Conservation (phyloP, 1,139 yeast genomes). For the Scheffersomyces titani region DNA sequence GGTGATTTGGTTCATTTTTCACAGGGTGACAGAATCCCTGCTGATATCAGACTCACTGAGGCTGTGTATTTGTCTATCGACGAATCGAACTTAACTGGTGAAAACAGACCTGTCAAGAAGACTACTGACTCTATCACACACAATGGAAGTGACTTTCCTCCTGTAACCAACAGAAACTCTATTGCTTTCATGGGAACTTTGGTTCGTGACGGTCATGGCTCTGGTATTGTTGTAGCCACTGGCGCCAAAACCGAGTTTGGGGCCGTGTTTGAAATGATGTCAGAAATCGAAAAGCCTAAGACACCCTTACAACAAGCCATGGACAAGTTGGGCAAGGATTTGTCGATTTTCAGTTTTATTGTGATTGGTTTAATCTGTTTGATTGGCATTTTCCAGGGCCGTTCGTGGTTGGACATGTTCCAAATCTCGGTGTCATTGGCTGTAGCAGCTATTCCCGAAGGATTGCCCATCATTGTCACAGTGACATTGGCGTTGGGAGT, state of each 20-base stretch:
- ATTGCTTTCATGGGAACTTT: slow-evolving; percentile 96
- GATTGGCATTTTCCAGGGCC: slow-evolving; percentile 85
- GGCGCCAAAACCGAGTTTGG: slow-evolving; percentile 91
- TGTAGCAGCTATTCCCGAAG: slow-evolving; percentile 98
- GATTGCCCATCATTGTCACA: slow-evolving; percentile 93
- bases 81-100: slow-evolving; percentile 94
- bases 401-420: slow-evolving; percentile 95
- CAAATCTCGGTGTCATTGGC: slow-evolving; percentile 95
- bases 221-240: slow-evolving; percentile 91
- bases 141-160: slow-evolving; percentile 26
- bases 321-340: slow-evolving; percentile 91
- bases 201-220: slow-evolving; percentile 91
- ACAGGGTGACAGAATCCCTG: slow-evolving; percentile 95
- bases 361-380: slow-evolving; percentile 86
- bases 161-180: slow-evolving; percentile 66
- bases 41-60: slow-evolving; percentile 79
- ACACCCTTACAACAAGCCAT: slow-evolving; percentile 93
- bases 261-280: slow-evolving; percentile 85
- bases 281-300: slow-evolving; percentile 89
- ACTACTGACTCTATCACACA: slow-evolving; percentile 33
- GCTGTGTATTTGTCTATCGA: slow-evolving; percentile 81
- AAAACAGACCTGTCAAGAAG: slow-evolving; percentile 81
- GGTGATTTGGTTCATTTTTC: slow-evolving; percentile 88
- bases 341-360: slow-evolving; percentile 77
- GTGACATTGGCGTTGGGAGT: slow-evolving; percentile 96